A percentile compares a stretch with the other conserved stretches of the same genome.
Conservation (phyloP, 495 filamentous ascomycete genomes). For the Penicillium ochrochloron region DNA sequence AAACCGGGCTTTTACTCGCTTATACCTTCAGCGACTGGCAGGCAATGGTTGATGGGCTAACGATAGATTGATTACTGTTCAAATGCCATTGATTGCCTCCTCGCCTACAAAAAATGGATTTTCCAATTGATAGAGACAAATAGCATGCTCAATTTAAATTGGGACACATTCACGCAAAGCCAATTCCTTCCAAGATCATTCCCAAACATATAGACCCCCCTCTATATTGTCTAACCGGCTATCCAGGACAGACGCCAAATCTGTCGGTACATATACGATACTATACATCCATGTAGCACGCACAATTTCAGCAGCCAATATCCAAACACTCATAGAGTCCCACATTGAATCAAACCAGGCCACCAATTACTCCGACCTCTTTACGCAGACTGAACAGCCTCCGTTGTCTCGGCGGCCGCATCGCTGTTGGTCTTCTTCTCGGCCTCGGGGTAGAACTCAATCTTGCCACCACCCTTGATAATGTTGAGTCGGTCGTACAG, state of each 20-base stretch:
- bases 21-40: neutral
- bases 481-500: conserved; percentile 77
- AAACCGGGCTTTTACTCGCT: conserved; percentile 28
- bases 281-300: conserved; percentile 6
- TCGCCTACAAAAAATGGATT: too few relatives aligned
- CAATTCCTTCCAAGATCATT: neutral
- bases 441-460: conserved; percentile 67
- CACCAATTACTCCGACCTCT: neutral
- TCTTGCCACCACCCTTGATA: conserved; percentile 63
- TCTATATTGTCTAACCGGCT: conserved; percentile 6
- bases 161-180: neutral
- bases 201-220: neutral
- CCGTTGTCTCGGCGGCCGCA: neutral
- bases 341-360: neutral
- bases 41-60: neutral
- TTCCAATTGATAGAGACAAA: neutral
- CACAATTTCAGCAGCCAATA: neutral
- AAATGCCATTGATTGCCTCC: neutral
- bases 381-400: conserved; percentile 2
- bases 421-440: conserved; percentile 21
- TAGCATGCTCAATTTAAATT: neutral
- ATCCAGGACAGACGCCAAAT: neutral
- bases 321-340: neutral
- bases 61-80: neutral
- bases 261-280: neutral